phyloP scores from a whole-genome alignment of 2,329 filamentous ascomycete species.

The Neopestalotiopsis sp. region DNA sequence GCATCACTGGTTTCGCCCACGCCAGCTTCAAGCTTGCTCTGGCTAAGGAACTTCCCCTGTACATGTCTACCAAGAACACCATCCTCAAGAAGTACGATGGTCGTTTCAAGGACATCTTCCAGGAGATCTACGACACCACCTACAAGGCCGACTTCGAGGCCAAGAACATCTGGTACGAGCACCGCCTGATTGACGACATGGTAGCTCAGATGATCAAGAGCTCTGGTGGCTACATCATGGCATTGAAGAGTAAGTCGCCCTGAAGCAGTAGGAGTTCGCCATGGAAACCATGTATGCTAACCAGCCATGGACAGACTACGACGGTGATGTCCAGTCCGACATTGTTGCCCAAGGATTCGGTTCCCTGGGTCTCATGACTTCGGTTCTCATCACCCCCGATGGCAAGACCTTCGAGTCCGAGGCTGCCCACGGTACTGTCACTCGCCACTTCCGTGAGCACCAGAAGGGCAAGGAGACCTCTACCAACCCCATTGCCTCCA shows the following conservation, averaged over 20 bases:
- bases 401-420: conserved; percentile 97
- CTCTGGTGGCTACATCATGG: conserved; percentile 94
- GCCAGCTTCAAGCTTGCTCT: conserved; percentile 96
- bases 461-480: conserved; percentile 97
- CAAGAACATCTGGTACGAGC: conserved; percentile 98
- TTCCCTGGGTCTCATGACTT: conserved; percentile 97
- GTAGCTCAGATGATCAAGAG: conserved; percentile 99
- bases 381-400: conserved; percentile 93
- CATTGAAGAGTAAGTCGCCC: conserved; percentile 83
- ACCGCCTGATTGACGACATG: conserved; percentile 99
- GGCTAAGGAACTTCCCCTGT: conserved; percentile 86
- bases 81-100: conserved; percentile 99
- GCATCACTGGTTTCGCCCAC: conserved; percentile 92
- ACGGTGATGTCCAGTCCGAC: conserved; percentile 98
- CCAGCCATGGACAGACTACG: conserved; percentile 74
- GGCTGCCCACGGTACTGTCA: conserved; percentile 97
- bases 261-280: conserved; percentile 1
- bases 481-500: conserved; percentile 98
- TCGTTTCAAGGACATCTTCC: conserved; percentile 99
- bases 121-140: conserved; percentile 87
- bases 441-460: conserved; percentile 97
- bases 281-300: neutral
- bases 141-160: conserved; percentile 91
- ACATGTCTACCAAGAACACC: conserved; percentile 99
- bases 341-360: conserved; percentile 98